Conservation (phyloP, 1,284 basidiomycete genomes). For the Cryptococcus sp. region DNA sequence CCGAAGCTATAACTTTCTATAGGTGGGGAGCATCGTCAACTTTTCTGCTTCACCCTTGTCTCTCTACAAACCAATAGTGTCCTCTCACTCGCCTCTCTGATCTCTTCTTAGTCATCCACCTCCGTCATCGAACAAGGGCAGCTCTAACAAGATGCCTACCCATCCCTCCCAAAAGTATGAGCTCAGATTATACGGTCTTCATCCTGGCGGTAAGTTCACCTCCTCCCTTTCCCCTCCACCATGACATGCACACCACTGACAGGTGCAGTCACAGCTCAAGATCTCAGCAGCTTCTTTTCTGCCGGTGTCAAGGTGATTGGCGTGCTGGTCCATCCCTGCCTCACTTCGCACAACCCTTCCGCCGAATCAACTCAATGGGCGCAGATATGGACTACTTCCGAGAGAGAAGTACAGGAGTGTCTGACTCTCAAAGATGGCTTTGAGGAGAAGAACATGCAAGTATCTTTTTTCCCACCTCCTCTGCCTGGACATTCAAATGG, state of each 20-base stretch:
- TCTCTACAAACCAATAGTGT: too few species aligned
- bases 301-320: constrained; percentile 25
- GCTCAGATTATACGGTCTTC: constrained; percentile 7
- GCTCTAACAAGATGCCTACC: background rate
- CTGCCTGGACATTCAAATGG: too few species aligned
- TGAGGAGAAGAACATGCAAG: constrained; percentile 32
- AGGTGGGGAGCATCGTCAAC: too few species aligned
- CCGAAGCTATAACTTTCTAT: too few species aligned
- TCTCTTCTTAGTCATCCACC: too few species aligned
- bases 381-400: constrained; percentile 29
- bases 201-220: constrained; percentile 3
- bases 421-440: constrained; percentile 25
- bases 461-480: background rate
- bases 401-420: constrained; percentile 27
- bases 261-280: too few species aligned
- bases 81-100: too few species aligned
- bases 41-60: too few species aligned
- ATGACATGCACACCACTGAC: too few species aligned
- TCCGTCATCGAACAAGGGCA: too few species aligned
- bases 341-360: background rate
- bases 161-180: background rate
- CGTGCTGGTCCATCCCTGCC: constrained; percentile 23
- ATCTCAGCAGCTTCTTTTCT: constrained; percentile 31
- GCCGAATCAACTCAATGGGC: constrained; percentile 20
- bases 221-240: background rate